phyloP scores from a whole-genome alignment of 2,329 filamentous ascomycete genomes.

The Fonsecaea multimorphosa region DNA sequence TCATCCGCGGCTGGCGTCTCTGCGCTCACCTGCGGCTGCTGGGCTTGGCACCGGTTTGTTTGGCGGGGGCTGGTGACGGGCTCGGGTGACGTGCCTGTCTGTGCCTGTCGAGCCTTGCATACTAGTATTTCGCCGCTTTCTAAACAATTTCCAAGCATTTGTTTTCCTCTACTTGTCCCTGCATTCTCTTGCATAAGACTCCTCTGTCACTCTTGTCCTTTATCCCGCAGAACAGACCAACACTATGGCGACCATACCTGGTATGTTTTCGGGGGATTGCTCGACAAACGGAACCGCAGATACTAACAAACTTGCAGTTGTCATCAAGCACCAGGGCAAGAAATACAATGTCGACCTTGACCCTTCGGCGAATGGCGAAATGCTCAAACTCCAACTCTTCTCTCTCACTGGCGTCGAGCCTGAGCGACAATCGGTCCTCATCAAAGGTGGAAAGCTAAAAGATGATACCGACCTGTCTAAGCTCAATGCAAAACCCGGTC shows the following conservation, averaged over 20 bases:
- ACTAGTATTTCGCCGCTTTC: slow-evolving; percentile 16
- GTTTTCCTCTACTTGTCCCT: slow-evolving; percentile 7
- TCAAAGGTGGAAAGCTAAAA: slow-evolving; percentile 94
- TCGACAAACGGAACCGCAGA: not conserved
- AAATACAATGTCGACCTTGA: slow-evolving; percentile 95
- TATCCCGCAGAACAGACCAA: not conserved
- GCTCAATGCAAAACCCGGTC: slow-evolving; percentile 82
- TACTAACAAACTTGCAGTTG: slow-evolving; percentile 61
- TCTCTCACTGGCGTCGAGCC: slow-evolving; percentile 96
- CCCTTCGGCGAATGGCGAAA: slow-evolving; percentile 80
- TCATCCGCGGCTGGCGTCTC: slow-evolving; percentile 12
- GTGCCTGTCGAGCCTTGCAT: slow-evolving; percentile 23
- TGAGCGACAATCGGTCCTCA: slow-evolving; percentile 91
- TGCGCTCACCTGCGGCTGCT: slow-evolving; percentile 15
- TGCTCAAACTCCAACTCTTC: slow-evolving; percentile 94
- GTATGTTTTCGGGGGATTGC: slow-evolving; percentile 47
- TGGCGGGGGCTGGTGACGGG: slow-evolving; percentile 1
- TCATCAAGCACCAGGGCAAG: slow-evolving; percentile 94
- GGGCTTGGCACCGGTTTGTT: slow-evolving; percentile 5
- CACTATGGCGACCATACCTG: slow-evolving; percentile 63
- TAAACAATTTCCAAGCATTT: slow-evolving; percentile 27
- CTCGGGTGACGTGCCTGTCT: slow-evolving; percentile 17
- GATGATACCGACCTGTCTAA: slow-evolving; percentile 88
- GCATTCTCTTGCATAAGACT: not conserved
- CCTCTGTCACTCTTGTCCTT: not conserved